Conservation (phyloP, 352 stramenopile species). For the Pythium dissimile region DNA sequence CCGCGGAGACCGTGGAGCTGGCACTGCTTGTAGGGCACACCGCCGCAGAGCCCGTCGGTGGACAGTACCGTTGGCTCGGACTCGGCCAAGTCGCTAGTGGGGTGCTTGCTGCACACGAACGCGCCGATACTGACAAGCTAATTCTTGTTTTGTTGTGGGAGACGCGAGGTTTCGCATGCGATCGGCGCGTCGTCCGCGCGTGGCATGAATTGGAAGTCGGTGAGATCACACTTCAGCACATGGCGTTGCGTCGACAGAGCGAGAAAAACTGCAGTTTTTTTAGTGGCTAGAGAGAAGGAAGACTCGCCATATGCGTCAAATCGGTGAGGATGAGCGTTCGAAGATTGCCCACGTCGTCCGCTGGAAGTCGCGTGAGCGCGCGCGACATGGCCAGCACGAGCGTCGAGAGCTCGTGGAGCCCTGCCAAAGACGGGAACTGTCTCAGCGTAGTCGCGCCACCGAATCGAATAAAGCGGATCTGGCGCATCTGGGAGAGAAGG, state of each 20-base stretch:
- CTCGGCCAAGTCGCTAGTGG: constrained; percentile 2
- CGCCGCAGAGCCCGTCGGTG: constrained; percentile 14
- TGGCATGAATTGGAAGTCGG: constrained; percentile 6
- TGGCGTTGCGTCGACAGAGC: neutral
- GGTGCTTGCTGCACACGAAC: neutral
- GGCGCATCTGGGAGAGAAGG: constrained; percentile 34
- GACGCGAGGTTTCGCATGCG: neutral
- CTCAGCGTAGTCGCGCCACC: constrained; percentile 25
- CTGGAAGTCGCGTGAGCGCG: neutral
- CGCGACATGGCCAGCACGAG: constrained; percentile 21
- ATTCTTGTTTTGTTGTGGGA: neutral
- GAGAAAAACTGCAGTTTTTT: constrained; percentile 12
- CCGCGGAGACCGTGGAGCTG: neutral
- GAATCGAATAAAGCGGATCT: constrained; percentile 35
- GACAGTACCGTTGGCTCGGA: neutral
- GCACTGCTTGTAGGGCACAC: constrained; percentile 19
- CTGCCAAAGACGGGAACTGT: constrained; percentile 32
- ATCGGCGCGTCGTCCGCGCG: neutral
- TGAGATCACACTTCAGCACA: constrained; percentile 23
- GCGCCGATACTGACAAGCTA: neutral
- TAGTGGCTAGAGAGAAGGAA: constrained; percentile 13
- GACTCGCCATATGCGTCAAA: neutral
- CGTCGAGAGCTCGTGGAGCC: constrained; percentile 28
- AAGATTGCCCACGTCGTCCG: neutral
- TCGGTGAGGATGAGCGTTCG: constrained; percentile 10